These are phyloP conservation scores for Picea sitchensis DNA, from an alignment of 75 land plant genomes.

Conservation along the genomic window DNA sequence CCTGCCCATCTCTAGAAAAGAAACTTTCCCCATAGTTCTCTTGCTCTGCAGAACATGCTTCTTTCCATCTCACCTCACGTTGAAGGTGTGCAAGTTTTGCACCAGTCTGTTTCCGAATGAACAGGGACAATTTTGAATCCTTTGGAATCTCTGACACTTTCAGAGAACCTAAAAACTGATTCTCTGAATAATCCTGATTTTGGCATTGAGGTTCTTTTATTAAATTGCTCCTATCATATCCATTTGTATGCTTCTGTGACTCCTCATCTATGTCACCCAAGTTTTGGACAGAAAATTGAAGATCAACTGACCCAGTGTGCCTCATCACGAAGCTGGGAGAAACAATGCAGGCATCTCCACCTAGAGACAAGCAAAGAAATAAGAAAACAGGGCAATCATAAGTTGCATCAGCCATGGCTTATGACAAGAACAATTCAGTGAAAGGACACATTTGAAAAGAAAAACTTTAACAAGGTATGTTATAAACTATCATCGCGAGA, in stretches of 20 bases:
- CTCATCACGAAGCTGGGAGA: slow-evolving; percentile 13
- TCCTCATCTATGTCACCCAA: neutral
- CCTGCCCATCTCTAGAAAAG: neutral
- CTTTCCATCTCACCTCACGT: slow-evolving; percentile 19
- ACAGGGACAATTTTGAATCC: neutral
- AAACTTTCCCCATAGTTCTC: slow-evolving; percentile 6
- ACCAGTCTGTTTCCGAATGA: slow-evolving; percentile 27
- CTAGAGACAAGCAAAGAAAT: slow-evolving; percentile 23
- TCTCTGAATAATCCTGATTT: neutral
- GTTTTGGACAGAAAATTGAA: slow-evolving; percentile 2
- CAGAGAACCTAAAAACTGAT: neutral
- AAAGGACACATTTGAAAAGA: slow-evolving; percentile 1
- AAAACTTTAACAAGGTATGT: neutral
- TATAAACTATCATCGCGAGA: neutral
- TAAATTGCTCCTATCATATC: slow-evolving; percentile 7
- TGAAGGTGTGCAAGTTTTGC: slow-evolving; percentile 34
- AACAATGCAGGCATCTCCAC: slow-evolving; percentile 75
- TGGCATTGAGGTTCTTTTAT: slow-evolving; percentile 12
- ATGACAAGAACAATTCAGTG: neutral
- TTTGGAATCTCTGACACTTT: slow-evolving; percentile 7
- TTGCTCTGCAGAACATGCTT: slow-evolving; percentile 24
- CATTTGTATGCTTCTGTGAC: neutral
- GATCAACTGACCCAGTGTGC: neutral
- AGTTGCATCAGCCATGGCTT: neutral
- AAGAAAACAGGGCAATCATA: neutral